Evolutionary conservation across 1,139 yeast genomes (phyloP), one percentile per base, ranked within the genome.

Genomic region (Geotrichum histeridarum): DNA sequence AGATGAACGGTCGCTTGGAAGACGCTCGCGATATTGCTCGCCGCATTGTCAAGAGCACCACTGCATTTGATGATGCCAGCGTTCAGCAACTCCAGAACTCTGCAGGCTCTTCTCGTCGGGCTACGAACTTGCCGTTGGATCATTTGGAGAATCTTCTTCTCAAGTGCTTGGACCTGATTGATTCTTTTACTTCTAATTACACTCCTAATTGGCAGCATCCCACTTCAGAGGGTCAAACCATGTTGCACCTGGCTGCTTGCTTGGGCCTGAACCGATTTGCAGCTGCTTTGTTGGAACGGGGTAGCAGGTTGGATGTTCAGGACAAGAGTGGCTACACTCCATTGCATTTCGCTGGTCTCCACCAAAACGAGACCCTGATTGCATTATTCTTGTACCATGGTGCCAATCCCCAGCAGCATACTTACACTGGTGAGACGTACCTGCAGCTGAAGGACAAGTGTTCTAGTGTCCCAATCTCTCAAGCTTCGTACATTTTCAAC

Each of bases 1-100:
- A 89, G 70, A 88, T 89, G 95, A 88, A 87, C 67, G 96, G 96
- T 58, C 84, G 83, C 64, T 73, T 89, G 56, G 96, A 89, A 66
- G 95, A 89, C 71, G 96, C 96, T 1, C 81, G 87, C 63, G 87
- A 86, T 64, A 86, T 87, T 64, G 96, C 95, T 1, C 83, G 82
- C 67, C 74, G 93, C 64, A 87, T 87, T 61, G 90, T 87, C 27
- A 65, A 64, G 11, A 58, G 59, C 31, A 59, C 60, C 14, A 58
- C 60, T 14, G 55, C 58, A 6, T 54, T 58, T 38, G 55, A 56
- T 37, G 32, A 51, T 27, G 30, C 43, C 36, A 36, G 37, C 42
- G 31, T 48, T 11, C 48, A 37, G 37, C 41, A 36, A 11, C 37
- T 51, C 14, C 48, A 50, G 8, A 45, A 22, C 32, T 8, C 38